phyloP scores from a whole-genome alignment of 192 early-diverging fungal species.

The Chytriomyces sp. region DNA sequence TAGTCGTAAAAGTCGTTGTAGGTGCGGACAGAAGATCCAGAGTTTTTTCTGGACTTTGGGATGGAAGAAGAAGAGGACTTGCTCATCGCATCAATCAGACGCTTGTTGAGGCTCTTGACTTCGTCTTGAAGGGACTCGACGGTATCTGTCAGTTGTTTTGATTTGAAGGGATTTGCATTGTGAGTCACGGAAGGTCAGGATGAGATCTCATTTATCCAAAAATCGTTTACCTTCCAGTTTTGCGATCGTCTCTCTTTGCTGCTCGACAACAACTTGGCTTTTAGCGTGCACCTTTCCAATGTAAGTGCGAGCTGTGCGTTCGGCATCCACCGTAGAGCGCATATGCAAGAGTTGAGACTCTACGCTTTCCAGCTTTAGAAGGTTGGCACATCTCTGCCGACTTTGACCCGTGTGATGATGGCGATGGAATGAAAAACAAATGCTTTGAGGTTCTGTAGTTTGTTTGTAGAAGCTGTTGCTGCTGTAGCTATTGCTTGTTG shows the following conservation, averaged over 20 bases:
- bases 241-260: constrained; percentile 9
- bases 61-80: not conserved
- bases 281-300: constrained; percentile 20
- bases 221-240: constrained; percentile 5
- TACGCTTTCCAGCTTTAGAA: not conserved
- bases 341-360: constrained; percentile 1
- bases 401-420: too few species aligned
- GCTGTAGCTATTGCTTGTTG: too few species aligned
- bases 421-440: too few species aligned
- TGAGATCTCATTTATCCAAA: not conserved
- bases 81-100: constrained; percentile 4
- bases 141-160: not conserved
- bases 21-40: not conserved
- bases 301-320: not conserved
- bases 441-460: too few species aligned
- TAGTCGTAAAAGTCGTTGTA: too few species aligned
- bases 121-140: constrained; percentile 13
- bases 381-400: not conserved
- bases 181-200: not conserved
- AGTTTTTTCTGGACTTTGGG: not conserved
- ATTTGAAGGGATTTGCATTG: not conserved
- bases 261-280: constrained; percentile 1
- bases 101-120: not conserved
- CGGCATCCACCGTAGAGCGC: constrained; percentile 16
- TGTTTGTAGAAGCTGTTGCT: too few species aligned